These are phyloP conservation scores for Myrica gale DNA, from an alignment of 306 rosid species.

Conservation along the genomic window DNA sequence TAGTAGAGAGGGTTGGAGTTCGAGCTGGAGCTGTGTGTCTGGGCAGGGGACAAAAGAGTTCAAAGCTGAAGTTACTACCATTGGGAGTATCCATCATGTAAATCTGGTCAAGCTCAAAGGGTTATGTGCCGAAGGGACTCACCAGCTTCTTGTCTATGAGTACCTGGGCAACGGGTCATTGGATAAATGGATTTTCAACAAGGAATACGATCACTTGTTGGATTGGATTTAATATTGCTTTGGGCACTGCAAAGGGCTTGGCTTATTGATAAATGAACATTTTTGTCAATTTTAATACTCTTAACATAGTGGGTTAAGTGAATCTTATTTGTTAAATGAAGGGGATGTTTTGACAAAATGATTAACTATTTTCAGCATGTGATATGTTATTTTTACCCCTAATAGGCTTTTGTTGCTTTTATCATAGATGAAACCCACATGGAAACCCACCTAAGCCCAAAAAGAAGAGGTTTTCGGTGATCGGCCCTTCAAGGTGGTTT, in stretches of 20 bases:
- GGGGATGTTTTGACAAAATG: too few relatives aligned
- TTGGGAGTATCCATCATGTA: constrained; percentile 41
- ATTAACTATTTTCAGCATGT: too few relatives aligned
- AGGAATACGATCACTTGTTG: constrained; percentile 18
- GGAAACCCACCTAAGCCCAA: too few relatives aligned
- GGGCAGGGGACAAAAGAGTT: constrained; percentile 42
- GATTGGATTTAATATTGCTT: constrained; percentile 48
- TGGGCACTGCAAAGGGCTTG: constrained; percentile 42
- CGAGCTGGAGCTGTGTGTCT: not conserved
- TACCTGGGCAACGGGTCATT: constrained; percentile 73
- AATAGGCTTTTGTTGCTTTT: too few relatives aligned
- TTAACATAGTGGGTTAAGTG: too few relatives aligned
- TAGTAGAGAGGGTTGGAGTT: too few relatives aligned
- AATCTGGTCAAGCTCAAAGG: constrained; percentile 28
- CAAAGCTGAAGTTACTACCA: constrained; percentile 36
- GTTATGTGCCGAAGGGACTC: constrained; percentile 65
- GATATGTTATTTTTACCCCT: too few relatives aligned
- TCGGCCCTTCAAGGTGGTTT: too few relatives aligned
- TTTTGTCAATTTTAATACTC: too few relatives aligned
- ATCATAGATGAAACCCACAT: too few relatives aligned
- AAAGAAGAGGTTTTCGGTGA: too few relatives aligned
- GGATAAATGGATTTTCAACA: constrained; percentile 62
- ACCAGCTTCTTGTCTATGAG: constrained; percentile 60
- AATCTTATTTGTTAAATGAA: too few relatives aligned
- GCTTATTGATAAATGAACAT: constrained; percentile 19